phyloP scores from a whole-genome alignment of 345 rosid species.

The Corchorus olitorius region DNA sequence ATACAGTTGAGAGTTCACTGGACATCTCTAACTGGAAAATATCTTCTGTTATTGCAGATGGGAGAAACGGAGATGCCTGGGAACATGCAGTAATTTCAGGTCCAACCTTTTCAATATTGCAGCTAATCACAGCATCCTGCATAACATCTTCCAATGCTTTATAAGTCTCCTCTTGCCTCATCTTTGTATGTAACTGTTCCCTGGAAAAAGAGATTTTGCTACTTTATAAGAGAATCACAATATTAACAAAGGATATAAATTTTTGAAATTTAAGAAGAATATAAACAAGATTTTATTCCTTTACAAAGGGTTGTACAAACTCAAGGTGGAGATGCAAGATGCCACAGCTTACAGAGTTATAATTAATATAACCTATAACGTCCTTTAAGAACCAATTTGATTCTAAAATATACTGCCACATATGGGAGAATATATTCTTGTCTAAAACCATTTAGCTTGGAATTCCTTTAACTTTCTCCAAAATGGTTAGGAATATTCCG shows the following conservation, averaged over 20 bases:
- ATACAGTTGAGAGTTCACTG: constrained; percentile 40
- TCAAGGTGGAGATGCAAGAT: constrained; percentile 7
- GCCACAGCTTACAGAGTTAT: background rate
- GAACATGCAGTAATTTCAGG: constrained; percentile 70
- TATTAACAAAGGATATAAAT: background rate
- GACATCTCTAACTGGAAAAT: constrained; percentile 47
- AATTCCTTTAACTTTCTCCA: background rate
- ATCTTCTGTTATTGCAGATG: constrained; percentile 61
- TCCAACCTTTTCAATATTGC: constrained; percentile 76
- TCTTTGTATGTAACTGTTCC: constrained; percentile 74
- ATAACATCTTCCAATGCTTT: constrained; percentile 45
- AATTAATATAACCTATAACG: background rate
- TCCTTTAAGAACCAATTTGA: constrained; percentile 4
- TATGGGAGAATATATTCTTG: background rate
- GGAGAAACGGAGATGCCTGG: constrained; percentile 62
- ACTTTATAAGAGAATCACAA: background rate
- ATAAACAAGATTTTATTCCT: background rate
- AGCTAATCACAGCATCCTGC: constrained; percentile 69
- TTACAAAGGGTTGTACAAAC: background rate
- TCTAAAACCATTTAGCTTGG: background rate
- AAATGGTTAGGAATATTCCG: background rate
- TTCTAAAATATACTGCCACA: too few species aligned
- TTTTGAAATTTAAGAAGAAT: constrained; percentile 1
- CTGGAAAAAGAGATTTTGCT: constrained; percentile 33
- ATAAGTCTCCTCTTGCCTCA: constrained; percentile 65